A percentile compares a stretch with the other conserved stretches of the same genome.
These are phyloP conservation scores for Torulaspora quercuum DNA, from an alignment of 805 yeast genomes.

Conservation along the genomic window DNA sequence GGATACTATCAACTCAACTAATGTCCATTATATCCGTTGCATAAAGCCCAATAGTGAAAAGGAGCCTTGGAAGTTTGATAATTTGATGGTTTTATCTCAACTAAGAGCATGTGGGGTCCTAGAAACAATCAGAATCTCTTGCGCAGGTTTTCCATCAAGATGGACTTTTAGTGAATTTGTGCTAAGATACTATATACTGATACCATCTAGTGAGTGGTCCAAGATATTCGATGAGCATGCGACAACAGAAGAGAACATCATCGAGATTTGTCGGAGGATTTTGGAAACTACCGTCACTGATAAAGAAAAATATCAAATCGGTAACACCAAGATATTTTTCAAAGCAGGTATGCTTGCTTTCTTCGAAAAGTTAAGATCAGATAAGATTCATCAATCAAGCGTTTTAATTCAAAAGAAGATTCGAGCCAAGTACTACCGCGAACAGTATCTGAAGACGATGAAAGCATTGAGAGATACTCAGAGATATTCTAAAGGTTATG, in stretches of 20 bases:
- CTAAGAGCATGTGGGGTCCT: constrained; percentile 97
- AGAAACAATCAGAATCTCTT: constrained; percentile 92
- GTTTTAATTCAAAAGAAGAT: constrained; percentile 80
- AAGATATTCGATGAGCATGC: constrained; percentile 46
- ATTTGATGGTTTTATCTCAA: constrained; percentile 94
- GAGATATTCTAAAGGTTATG: constrained; percentile 58
- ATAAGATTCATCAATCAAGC: constrained; percentile 72
- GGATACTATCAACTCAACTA: constrained; percentile 89
- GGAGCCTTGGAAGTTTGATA: constrained; percentile 93
- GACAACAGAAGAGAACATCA: constrained; percentile 52
- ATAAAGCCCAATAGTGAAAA: constrained; percentile 94
- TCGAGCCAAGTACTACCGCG: constrained; percentile 61
- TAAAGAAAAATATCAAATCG: constrained; percentile 74
- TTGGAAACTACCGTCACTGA: constrained; percentile 61
- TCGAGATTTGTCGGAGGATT: constrained; percentile 61
- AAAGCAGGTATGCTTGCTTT: constrained; percentile 95
- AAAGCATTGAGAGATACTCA: constrained; percentile 59
- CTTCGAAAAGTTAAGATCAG: constrained; percentile 78
- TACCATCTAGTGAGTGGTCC: constrained; percentile 67
- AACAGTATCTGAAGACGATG: constrained; percentile 52
- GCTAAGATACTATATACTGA: constrained; percentile 77
- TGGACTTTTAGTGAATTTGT: constrained; percentile 95
- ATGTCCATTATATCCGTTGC: constrained; percentile 95
- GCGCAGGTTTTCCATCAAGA: constrained; percentile 97
- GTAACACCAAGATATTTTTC: constrained; percentile 90